A percentile compares a stretch with the other conserved stretches of the same genome.
These are phyloP conservation scores for Puccinia triticina DNA, from an alignment of 1,284 basidiomycete genomes.

Conservation along the genomic window DNA sequence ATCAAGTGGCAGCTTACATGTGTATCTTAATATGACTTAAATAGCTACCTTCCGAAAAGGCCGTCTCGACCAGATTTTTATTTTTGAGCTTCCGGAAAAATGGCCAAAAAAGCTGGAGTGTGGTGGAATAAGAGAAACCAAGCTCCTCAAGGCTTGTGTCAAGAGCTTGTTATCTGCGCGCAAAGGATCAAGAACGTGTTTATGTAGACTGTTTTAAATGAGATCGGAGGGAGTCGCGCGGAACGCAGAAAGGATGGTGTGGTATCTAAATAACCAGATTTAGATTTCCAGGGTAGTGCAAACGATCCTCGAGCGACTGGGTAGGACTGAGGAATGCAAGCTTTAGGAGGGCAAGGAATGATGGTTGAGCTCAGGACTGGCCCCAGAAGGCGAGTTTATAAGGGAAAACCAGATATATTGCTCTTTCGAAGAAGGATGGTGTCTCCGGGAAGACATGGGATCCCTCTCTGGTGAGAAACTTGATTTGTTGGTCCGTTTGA, in stretches of 20 bases:
- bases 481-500: not conserved
- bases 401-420: not conserved
- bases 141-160: not conserved
- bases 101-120: not conserved
- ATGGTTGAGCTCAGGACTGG: not conserved
- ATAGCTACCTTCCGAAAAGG: not conserved
- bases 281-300: not conserved
- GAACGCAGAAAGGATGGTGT: not conserved
- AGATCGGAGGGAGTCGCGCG: constrained; percentile 10
- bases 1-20: not conserved
- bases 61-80: not conserved
- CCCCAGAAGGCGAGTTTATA: not conserved
- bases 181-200: not conserved
- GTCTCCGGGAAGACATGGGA: not conserved
- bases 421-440: not conserved
- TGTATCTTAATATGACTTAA: too few relatives aligned
- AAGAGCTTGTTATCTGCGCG: not conserved
- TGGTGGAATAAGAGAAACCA: not conserved
- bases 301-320: not conserved
- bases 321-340: not conserved
- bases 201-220: not conserved
- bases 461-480: not conserved
- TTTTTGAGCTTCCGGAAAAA: not conserved
- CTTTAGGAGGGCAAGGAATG: not conserved
- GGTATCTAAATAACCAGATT: constrained; percentile 2